Evolutionary conservation across 176 grass and related monocot genomes (phyloP), one percentile per base, ranked within the genome.

Genomic region (Rhynchospora tenuis): DNA sequence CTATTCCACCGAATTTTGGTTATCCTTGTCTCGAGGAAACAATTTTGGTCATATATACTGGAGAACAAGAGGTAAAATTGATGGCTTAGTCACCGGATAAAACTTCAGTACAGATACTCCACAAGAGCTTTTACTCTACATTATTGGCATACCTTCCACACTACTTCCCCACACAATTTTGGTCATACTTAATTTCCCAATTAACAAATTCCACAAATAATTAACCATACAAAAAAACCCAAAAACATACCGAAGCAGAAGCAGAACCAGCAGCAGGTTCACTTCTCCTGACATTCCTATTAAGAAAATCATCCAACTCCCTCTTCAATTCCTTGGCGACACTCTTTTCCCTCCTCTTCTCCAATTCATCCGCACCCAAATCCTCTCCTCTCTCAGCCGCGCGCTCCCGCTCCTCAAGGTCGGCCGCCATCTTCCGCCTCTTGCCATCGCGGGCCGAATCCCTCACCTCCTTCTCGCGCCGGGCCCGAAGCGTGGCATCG

Each of bases 381-480:
- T 84, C 44, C 13, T 58, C 83, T 13, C 84, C 80, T 0, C 75
- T 67, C 16, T 85, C 84, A 0, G 65, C 85, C 3, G 91, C 86
- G n/a, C 91, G 85, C 84, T 95, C 96, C 31, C 96, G 86, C 87
- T 98, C 88, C 75, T 98, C 93, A 28, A 95, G 86, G 70, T 98
- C 93, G 0, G 89, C 82, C 9, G 90, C 89, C 57, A 89, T 78
- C 88, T 90, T 93, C 47, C 91, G 86, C 43, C 92, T 86, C 86
- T 93, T 93, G 43, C 80, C 62, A 28, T 89, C 89, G 3, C 68
- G 19, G 2, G 84, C 82, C 11, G 68, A 81, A 62, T 90, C 79
- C 14, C 88, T 86, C 19, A 86, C 81, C 1, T 83, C 89, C 26
- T 80, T 84, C 84, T 94, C 90, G 12, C 90, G 90, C 19, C 79